Evolutionary conservation across 345 rosid genomes (phyloP).

Genomic region (Arabis alpina): DNA sequence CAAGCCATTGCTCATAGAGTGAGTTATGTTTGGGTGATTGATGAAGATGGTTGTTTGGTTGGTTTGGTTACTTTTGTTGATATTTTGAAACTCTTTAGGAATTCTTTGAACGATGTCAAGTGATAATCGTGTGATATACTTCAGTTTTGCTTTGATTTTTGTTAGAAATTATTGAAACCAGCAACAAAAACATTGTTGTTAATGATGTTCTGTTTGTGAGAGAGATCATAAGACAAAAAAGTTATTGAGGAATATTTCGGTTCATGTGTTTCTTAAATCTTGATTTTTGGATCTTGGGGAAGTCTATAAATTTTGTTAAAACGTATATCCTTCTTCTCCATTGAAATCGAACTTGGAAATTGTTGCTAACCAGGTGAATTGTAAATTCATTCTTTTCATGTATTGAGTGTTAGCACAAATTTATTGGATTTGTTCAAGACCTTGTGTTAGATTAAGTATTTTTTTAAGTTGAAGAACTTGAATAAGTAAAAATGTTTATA

Average conservation of each 20-base stretch:
- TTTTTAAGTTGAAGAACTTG: neutral
- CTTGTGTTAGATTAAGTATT: neutral
- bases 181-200: neutral
- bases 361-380: neutral
- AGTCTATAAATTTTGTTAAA: too few species aligned
- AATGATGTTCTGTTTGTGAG: neutral
- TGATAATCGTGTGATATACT: neutral
- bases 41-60: conserved; percentile 74
- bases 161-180: conserved; percentile 7
- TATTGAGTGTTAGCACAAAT: too few species aligned
- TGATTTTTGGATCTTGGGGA: too few species aligned
- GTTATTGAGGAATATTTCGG: conserved; percentile 11
- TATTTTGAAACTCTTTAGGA: conserved; percentile 69
- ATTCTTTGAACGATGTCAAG: conserved; percentile 45
- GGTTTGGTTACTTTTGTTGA: conserved; percentile 82
- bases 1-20: conserved; percentile 89
- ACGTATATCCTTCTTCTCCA: too few species aligned
- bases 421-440: neutral
- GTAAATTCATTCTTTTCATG: too few species aligned
- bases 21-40: conserved; percentile 91
- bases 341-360: too few species aligned
- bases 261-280: neutral
- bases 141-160: neutral
- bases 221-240: conserved; percentile 6
- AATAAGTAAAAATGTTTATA: neutral